Evolutionary conservation across 306 rosid genomes (phyloP).

Genomic region (Sindora glabra): DNA sequence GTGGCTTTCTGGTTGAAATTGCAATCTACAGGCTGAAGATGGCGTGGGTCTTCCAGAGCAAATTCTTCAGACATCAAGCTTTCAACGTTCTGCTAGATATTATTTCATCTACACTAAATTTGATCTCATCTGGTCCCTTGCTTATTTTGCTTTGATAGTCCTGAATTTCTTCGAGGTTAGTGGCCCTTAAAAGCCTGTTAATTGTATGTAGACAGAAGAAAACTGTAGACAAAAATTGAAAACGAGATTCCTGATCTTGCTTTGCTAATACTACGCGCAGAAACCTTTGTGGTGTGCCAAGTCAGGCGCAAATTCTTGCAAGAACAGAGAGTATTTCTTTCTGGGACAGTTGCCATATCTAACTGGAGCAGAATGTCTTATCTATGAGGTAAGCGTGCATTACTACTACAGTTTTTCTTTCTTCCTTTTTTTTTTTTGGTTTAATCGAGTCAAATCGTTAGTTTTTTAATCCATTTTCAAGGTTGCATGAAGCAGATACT

Average conservation of each 20-base stretch:
- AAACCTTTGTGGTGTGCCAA: constrained; percentile 87
- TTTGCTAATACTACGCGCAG: constrained; percentile 44
- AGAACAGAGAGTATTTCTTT: constrained; percentile 73
- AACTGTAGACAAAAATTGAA: constrained; percentile 4
- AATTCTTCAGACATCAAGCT: constrained; percentile 62
- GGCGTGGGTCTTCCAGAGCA: constrained; percentile 90
- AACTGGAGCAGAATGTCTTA: constrained; percentile 52
- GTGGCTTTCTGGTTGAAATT: constrained; percentile 21
- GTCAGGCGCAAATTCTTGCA: constrained; percentile 39
- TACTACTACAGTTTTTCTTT: too few relatives aligned
- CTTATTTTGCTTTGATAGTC: constrained; percentile 59
- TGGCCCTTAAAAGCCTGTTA: not conserved
- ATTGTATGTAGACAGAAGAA: not conserved
- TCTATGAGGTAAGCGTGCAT: constrained; percentile 63
- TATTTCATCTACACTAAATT: constrained; percentile 50
- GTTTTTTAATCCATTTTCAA: constrained; percentile 2
- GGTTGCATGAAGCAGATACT: not conserved
- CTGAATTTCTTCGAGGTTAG: constrained; percentile 90
- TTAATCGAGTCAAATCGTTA: too few relatives aligned
- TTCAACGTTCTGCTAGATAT: constrained; percentile 54
- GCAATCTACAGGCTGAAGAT: constrained; percentile 80
- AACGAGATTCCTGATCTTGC: constrained; percentile 8
- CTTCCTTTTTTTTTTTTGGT: too few relatives aligned
- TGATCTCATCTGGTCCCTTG: constrained; percentile 57
- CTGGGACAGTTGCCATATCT: constrained; percentile 90